Percentiles rank a stretch among this genome's conserved stretches.
Conservation (phyloP, 768 basidiomycete species). For the Suillus spraguei region DNA sequence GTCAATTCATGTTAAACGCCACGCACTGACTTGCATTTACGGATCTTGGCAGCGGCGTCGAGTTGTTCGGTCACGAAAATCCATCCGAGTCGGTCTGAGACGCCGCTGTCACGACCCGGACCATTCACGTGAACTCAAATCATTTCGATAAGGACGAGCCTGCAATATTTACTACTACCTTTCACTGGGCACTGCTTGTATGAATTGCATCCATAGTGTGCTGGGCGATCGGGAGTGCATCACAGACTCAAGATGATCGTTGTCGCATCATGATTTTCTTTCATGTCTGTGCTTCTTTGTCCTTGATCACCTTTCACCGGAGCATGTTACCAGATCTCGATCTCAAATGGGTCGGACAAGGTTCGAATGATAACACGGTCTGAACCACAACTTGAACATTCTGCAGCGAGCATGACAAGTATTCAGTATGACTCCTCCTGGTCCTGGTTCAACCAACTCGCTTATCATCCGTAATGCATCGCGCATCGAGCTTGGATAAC, state of each 20-base stretch:
- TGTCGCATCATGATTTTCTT: too few species aligned
- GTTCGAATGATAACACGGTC: not conserved
- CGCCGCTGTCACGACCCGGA: not conserved
- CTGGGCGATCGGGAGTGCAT: not conserved
- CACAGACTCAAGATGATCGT: not conserved
- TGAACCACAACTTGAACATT: not conserved
- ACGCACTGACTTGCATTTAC: too few species aligned
- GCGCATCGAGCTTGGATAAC: conserved; percentile 21
- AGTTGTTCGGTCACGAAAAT: not conserved
- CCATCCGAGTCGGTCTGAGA: not conserved
- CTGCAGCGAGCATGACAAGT: not conserved
- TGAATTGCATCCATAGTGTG: not conserved
- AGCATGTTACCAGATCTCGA: not conserved
- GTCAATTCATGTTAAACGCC: not conserved
- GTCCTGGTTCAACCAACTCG: not conserved
- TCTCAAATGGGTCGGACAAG: not conserved
- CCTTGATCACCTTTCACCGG: not conserved
- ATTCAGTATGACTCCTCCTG: too few species aligned
- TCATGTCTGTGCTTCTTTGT: not conserved
- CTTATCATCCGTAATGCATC: not conserved
- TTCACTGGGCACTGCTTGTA: not conserved
- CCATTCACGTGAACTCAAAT: not conserved
- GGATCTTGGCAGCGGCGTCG: not conserved
- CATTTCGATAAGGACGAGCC: not conserved
- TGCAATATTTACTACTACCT: not conserved